Evolutionary conservation across 2,329 filamentous ascomycete genomes (phyloP).

Genomic region (Monilinia fructicola): DNA sequence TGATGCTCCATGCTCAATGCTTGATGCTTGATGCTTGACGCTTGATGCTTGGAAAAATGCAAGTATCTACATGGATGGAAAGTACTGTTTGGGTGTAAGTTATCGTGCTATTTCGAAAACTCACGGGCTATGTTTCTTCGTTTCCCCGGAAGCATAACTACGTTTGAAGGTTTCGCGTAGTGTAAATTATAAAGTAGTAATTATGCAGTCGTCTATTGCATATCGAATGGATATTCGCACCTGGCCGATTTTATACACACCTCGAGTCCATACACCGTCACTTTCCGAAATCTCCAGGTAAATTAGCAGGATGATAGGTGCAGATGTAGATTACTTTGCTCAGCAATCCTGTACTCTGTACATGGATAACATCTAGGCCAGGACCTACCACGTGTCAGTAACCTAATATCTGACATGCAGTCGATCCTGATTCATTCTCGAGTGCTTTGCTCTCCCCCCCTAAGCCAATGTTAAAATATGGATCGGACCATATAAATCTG

Average conservation of each 20-base stretch:
- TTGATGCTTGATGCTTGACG: not conserved
- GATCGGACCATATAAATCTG: no score
- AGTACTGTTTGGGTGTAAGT: conserved; percentile 13
- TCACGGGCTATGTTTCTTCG: not conserved
- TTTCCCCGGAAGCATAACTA: conserved; percentile 3
- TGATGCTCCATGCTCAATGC: not conserved
- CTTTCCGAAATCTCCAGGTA: not conserved
- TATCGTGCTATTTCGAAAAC: conserved; percentile 2
- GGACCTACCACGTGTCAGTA: conserved; percentile 22
- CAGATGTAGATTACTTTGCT: not conserved
- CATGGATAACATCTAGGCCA: conserved; percentile 6
- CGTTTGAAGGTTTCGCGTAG: not conserved
- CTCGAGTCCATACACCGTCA: conserved; percentile 5
- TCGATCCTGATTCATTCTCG: conserved; percentile 22
- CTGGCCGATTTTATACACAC: conserved; percentile 4
- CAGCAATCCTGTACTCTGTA: no score
- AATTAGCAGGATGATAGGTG: not conserved
- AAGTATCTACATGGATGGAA: conserved; percentile 6
- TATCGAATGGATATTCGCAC: not conserved
- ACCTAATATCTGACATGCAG: conserved; percentile 24
- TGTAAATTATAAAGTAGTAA: not conserved
- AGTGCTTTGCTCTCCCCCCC: no score
- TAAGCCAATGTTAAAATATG: no score
- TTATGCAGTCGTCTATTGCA: not conserved
- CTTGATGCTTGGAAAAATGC: not conserved